These are phyloP conservation scores for Aspergillus sp. DNA, from an alignment of 2,329 filamentous ascomycete genomes.

Conservation along the genomic window DNA sequence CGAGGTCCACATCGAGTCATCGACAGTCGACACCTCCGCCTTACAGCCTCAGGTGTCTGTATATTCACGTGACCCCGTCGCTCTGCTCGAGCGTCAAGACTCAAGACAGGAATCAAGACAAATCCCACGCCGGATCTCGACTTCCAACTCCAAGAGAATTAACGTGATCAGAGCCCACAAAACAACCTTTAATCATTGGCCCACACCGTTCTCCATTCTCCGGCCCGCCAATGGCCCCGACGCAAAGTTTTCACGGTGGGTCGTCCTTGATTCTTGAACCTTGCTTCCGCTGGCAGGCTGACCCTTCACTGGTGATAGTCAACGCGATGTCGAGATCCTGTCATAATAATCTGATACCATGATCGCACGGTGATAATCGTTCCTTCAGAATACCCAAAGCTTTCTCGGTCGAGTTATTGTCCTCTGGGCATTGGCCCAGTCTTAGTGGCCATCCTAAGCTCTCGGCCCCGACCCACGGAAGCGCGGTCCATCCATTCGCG, in stretches of 20 bases:
- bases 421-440: not conserved
- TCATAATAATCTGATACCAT: not conserved
- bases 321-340: not conserved
- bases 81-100: no score
- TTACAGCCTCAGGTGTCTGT: not conserved
- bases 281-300: not conserved
- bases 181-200: not conserved
- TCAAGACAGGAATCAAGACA: no score
- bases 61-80: not conserved
- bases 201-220: not conserved
- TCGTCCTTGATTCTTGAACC: not conserved
- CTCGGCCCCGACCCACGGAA: conserved; percentile 17
- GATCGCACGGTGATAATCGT: not conserved
- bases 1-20: not conserved
- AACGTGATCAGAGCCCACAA: not conserved
- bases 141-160: not conserved
- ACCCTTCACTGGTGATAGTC: not conserved
- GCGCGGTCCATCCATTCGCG: conserved; percentile 9
- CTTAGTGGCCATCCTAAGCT: conserved; percentile 13
- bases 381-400: not conserved
- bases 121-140: not conserved
- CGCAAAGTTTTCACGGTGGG: conserved; percentile 1
- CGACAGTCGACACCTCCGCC: not conserved
- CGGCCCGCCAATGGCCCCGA: not conserved
- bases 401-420: not conserved